Percentiles rank a stretch among this genome's conserved stretches.
phyloP scores from a whole-genome alignment of 805 yeast species.

The Ogataea sp. region DNA sequence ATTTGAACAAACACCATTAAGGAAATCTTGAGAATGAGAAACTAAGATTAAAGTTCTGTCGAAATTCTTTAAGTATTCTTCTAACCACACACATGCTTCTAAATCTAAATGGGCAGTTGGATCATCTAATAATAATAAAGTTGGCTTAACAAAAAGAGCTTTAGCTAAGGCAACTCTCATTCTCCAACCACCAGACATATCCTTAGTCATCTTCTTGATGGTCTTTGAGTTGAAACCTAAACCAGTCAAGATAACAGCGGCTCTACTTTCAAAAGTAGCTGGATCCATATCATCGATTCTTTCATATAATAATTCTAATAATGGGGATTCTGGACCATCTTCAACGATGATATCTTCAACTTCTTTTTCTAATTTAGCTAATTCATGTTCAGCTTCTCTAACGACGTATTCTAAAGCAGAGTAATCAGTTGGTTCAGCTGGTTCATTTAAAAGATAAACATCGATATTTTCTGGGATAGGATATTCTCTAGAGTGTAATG shows the following conservation, averaged over 20 bases:
- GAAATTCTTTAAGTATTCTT: slow-evolving; percentile 91
- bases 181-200: slow-evolving; percentile 99
- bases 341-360: slow-evolving; percentile 85
- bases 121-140: slow-evolving; percentile 88
- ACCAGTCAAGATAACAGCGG: slow-evolving; percentile 93
- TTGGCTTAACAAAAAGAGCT: slow-evolving; percentile 97
- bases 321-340: slow-evolving; percentile 89
- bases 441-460: slow-evolving; percentile 90
- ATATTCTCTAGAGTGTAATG: slow-evolving; percentile 92
- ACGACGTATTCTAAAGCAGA: slow-evolving; percentile 96
- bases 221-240: slow-evolving; percentile 88
- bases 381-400: slow-evolving; percentile 89
- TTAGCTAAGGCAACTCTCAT: slow-evolving; percentile 99
- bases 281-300: slow-evolving; percentile 96
- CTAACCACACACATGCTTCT: slow-evolving; percentile 99
- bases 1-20: slow-evolving; percentile 96
- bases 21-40: slow-evolving; percentile 98
- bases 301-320: slow-evolving; percentile 85
- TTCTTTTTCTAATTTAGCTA: slow-evolving; percentile 81
- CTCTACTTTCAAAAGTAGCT: slow-evolving; percentile 90
- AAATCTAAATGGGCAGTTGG: slow-evolving; percentile 99
- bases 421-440: slow-evolving; percentile 89
- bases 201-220: slow-evolving; percentile 89
- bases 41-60: slow-evolving; percentile 91
- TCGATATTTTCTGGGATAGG: slow-evolving; percentile 92